Base-by-base conservation (phyloP, 2,329 filamentous ascomycete genomes). In the Stagonosporopsis rhizophila region DNA sequence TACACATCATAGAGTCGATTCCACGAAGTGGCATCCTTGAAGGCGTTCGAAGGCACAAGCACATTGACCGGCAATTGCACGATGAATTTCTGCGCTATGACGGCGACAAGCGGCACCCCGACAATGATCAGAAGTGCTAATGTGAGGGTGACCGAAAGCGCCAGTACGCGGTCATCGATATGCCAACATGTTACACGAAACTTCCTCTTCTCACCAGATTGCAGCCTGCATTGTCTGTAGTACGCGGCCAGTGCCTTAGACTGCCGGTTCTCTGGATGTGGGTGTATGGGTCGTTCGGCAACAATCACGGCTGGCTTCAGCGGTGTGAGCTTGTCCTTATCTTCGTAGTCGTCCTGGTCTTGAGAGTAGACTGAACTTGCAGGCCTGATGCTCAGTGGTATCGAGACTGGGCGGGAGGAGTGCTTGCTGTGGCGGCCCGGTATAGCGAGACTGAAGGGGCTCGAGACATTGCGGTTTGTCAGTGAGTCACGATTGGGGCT, bases 11-110 rank as follows among this genome's bases (percentile, higher is more conserved):
- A 60, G 32, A 69, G 28, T 20, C 49, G 25, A 32, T 60, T 55
- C 66, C 81, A 82, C 8, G 78, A 76, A 7, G 73, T 75, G 4
- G 72, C 67, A 30, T 68, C 67, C 44, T 80, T 80, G 67, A 81
- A 79, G 23, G 81, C 69, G 62, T 82, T 82, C 35, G 82, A 77
- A 48, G 81, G 81, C 30, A 82, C 73, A 41, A 83, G 71, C 5
- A 82, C 72, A 46, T 67, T 68, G 35, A 70, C 52, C 6, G 67
- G 69, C 8, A 69, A 46, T 19, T 58, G 61, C 23, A 58, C 56
- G 7, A 68, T 57, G 42, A 63, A 56, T 40, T 60, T 69, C 32
- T 61, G 62, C 2, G 68, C 66, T 12, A 71, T 37, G 11, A 69
- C 58, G 8, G 61, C 61, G 2, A 52, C 61, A 3, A 71, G 57